Base-by-base conservation (phyloP, 345 rosid genomes). In the Excoecaria agallocha region DNA sequence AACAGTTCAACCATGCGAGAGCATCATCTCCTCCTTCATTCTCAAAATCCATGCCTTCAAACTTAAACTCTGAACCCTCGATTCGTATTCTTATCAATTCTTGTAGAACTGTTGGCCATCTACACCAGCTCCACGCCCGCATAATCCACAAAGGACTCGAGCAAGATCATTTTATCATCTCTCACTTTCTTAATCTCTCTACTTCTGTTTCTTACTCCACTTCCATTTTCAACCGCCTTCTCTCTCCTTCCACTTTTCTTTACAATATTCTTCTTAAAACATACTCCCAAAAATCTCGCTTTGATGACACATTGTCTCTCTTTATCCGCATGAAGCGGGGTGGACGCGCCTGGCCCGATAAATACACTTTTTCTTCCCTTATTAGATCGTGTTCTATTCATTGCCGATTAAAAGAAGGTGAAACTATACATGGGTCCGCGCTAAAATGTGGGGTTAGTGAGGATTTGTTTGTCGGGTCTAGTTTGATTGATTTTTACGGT, bases 131-230 rank as follows among this genome's bases (percentile, higher is more conserved):
- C 61, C 95, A 91, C 75, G 86, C 92, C 55, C 91, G 74, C 78
- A 82, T 93, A 66, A 84, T 93, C 73, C 86, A 79, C 57, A 82
- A 82, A 69, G 98, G 98, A 64, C 95, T 90, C 74, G 90, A 89
- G 37, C 93, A 87, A 71, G 97, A 93, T 74, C 87, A 84, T 72
- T 80, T 72, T 71, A 82, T 91, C 65, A 50, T 88, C 55, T 82
- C 91, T 78, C 79, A 82, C 39, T 77, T 87, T 7, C 78, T 91
- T 5, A 79, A 81, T 35, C 77, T 76, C 48, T 77, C 84, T 64
- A 10, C 74, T 17, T 80, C 90, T 0, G 82, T 84, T 13, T 57
- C 90, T 65, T 85, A 85, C 81, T 81, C 88, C 55, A 61, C 81
- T 17, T 84, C 86, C 76, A 64, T 89, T 68, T 86, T 93, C 80